Evolutionary conservation across 2,329 filamentous ascomycete species (phyloP).

Genomic region (Xylariales sp.): DNA sequence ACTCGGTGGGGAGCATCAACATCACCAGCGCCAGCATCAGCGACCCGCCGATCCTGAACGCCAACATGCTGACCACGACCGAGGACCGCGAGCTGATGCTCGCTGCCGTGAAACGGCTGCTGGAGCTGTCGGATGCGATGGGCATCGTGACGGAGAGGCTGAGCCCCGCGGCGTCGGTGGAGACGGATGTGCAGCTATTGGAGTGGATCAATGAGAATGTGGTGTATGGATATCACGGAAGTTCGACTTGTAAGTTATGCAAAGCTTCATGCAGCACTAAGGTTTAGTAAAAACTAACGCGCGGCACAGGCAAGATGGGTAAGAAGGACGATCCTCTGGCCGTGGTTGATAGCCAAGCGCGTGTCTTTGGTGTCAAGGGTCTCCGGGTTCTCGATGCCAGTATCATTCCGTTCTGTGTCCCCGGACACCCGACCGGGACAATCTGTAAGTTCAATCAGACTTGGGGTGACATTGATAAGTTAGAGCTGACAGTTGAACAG

Average conservation of each 20-base stretch:
- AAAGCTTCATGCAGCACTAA: too few relatives aligned
- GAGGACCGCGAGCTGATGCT: conserved; percentile 34
- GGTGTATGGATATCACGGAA: background rate
- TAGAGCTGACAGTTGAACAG: background rate
- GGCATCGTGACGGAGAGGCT: background rate
- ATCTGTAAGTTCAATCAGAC: background rate
- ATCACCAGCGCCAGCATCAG: conserved; percentile 24
- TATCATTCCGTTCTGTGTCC: conserved; percentile 35
- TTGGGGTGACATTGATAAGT: background rate
- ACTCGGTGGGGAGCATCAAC: conserved; percentile 33
- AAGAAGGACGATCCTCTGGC: background rate
- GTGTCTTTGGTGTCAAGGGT: conserved; percentile 43
- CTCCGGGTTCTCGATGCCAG: conserved; percentile 52
- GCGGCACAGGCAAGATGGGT: background rate
- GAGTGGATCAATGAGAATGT: background rate
- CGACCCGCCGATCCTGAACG: conserved; percentile 32
- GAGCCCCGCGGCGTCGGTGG: background rate
- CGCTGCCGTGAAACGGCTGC: background rate
- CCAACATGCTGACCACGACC: conserved; percentile 31
- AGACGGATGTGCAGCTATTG: background rate
- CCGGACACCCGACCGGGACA: background rate
- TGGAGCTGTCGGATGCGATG: background rate
- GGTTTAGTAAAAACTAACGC: too few relatives aligned
- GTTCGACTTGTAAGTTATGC: background rate
- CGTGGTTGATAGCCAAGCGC: conserved; percentile 46